Conservation (phyloP, 495 filamentous ascomycete genomes). For the Trichodelitschia bisporula region DNA sequence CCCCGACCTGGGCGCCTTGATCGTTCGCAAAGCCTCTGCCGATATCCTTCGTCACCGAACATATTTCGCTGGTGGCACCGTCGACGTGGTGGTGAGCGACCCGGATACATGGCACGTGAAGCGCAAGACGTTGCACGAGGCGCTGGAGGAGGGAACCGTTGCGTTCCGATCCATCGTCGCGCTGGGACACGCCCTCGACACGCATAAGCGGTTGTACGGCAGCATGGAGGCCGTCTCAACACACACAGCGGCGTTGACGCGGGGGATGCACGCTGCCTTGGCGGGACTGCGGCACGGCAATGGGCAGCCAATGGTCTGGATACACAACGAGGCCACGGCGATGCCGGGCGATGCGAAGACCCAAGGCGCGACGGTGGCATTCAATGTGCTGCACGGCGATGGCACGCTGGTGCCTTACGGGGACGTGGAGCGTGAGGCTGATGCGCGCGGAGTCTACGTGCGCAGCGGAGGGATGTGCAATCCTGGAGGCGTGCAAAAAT, state of each 20-base stretch:
- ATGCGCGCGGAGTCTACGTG: conserved; percentile 35
- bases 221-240: conserved; percentile 34
- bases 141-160: conserved; percentile 53
- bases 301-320: conserved; percentile 25
- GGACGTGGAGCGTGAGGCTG: conserved; percentile 36
- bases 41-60: conserved; percentile 34
- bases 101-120: conserved; percentile 37
- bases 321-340: conserved; percentile 30
- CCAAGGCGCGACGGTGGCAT: conserved; percentile 49
- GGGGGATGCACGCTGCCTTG: conserved; percentile 26
- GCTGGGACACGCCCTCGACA: conserved; percentile 40
- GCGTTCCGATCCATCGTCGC: conserved; percentile 60
- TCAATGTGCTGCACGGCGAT: conserved; percentile 32
- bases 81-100: conserved; percentile 37
- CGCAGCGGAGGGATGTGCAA: conserved; percentile 46
- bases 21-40: conserved; percentile 37
- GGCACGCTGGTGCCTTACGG: conserved; percentile 32
- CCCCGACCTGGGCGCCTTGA: conserved; percentile 47
- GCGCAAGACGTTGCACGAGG: conserved; percentile 36
- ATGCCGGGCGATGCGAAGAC: conserved; percentile 28
- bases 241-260: conserved; percentile 33
- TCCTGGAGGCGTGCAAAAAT: conserved; percentile 25
- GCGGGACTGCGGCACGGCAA: conserved; percentile 30
- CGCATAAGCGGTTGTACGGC: conserved; percentile 34
- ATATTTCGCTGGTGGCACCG: conserved; percentile 61